Percentiles rank a stretch among this genome's conserved stretches.
Conservation (phyloP, 352 stramenopile genomes). For the Phytophthora sp. region DNA sequence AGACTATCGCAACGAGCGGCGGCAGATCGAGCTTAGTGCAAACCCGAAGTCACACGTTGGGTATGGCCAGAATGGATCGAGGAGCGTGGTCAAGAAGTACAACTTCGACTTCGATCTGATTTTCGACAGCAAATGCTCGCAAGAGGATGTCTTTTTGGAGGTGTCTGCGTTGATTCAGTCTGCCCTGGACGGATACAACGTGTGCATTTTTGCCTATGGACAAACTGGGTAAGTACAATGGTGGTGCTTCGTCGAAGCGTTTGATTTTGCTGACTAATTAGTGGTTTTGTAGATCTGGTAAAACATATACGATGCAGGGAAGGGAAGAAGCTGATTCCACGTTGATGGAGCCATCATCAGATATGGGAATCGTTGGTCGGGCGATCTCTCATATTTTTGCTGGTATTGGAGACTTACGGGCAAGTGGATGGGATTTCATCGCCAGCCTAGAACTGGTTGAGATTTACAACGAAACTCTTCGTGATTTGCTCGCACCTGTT, state of each 20-base stretch:
- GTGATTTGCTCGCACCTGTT: slow-evolving; percentile 88
- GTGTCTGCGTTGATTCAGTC: slow-evolving; percentile 94
- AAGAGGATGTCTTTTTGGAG: slow-evolving; percentile 98
- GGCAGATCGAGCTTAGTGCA: slow-evolving; percentile 76
- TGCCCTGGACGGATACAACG: slow-evolving; percentile 95
- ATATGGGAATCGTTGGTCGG: slow-evolving; percentile 85
- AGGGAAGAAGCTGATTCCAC: slow-evolving; percentile 45
- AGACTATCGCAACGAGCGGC: slow-evolving; percentile 66
- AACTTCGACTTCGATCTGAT: slow-evolving; percentile 98
- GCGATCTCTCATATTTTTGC: slow-evolving; percentile 83
- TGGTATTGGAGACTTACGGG: slow-evolving; percentile 60
- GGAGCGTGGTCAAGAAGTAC: slow-evolving; percentile 81
- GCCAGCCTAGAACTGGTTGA: slow-evolving; percentile 92
- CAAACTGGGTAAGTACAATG: slow-evolving; percentile 68
- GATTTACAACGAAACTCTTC: slow-evolving; percentile 98
- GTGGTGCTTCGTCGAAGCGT: not conserved
- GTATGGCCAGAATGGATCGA: slow-evolving; percentile 65
- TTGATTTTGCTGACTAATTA: not conserved
- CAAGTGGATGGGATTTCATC: slow-evolving; percentile 77
- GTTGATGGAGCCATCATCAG: slow-evolving; percentile 46
- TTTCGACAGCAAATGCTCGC: slow-evolving; percentile 92
- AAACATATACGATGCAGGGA: slow-evolving; percentile 91
- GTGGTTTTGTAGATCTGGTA: slow-evolving; percentile 62
- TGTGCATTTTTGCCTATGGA: slow-evolving; percentile 95
- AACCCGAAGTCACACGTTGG: slow-evolving; percentile 70